Base-by-base conservation (phyloP, 2,329 filamentous ascomycete species). In the Fusarium citri region DNA sequence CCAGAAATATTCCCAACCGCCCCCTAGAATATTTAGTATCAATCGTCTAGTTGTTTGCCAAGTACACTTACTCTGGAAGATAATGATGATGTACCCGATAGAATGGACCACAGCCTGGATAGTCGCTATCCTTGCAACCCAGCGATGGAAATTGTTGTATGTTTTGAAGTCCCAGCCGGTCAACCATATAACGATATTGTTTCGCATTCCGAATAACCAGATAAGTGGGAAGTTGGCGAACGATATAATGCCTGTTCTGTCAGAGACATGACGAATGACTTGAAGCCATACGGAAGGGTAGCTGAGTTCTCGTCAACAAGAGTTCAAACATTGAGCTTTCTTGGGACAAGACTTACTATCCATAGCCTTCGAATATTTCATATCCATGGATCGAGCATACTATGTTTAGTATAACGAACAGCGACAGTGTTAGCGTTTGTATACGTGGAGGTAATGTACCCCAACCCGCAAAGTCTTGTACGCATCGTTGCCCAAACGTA, bases 101-200 rank as follows among this genome's bases (percentile, higher is more conserved):
- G 89, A 90, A 73, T 93, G 91, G 0, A 89, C 76, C 2, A 91
- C 81, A 6, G 88, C 89, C 68, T 91, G 84, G 0, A 89, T 57
- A 0, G 89, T 89, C 6, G 88, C 84, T 6, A 91, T 82, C 25
- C 90, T 83, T 0, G 90, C 90, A 5, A 90, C 82, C 83, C 89
- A 89, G 2, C 90, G 86, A 76, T 92, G 91, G 55, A 92, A 91
- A 40, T 88, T 84, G 72, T 88, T 92, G 72, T 88, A 92, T 0
- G 88, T 89, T 5, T 85, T 84, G 73, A 90, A 92, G n/a, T 87
- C 88, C 89, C 90, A 92, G 0, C 90, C 90, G 0, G 91, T 92
- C 2, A 89, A 76, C 88, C 88, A 91, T 50, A 91, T 80, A 23
- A 91, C 82, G 0, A 89, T 74, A 58, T 92, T 91, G 68, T 92